phyloP scores from a whole-genome alignment of 345 rosid genomes.

The Arabidopsis arenosa region DNA sequence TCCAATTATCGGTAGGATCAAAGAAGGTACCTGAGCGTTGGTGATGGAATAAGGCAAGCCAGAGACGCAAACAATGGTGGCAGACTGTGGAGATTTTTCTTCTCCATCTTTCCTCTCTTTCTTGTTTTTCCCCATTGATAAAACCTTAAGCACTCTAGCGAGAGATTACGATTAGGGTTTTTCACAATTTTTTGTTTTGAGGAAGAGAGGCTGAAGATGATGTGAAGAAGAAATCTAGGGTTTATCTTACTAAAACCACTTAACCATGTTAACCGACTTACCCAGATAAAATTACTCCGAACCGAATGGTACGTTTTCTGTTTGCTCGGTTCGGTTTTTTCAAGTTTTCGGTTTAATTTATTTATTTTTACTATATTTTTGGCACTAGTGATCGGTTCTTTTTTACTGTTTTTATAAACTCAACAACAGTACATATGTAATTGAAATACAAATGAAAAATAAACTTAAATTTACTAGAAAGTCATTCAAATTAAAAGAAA shows the following conservation, averaged over 20 bases:
- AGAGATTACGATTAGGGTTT: constrained; percentile 17
- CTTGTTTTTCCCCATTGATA: constrained; percentile 54
- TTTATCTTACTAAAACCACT: constrained; percentile 18
- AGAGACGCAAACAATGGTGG: constrained; percentile 76
- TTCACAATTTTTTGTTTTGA: background rate
- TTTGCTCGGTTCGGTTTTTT: background rate
- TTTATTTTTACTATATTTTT: too few relatives aligned
- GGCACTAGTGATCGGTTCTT: too few relatives aligned
- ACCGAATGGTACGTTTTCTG: background rate
- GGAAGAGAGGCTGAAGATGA: constrained; percentile 10
- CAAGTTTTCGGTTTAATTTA: background rate
- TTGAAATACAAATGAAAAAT: background rate
- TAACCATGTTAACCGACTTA: constrained; percentile 20
- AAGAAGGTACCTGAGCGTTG: constrained; percentile 67
- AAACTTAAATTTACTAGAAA: background rate
- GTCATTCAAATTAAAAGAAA: background rate
- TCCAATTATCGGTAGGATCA: too few relatives aligned
- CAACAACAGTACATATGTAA: background rate
- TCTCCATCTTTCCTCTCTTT: constrained; percentile 53
- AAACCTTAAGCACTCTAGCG: background rate
- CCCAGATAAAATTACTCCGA: background rate
- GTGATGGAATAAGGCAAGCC: constrained; percentile 88
- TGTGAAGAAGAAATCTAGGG: constrained; percentile 29
- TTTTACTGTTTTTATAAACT: background rate
- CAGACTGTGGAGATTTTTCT: constrained; percentile 60